Conservation (phyloP, 495 filamentous ascomycete genomes). For the Chaetomium fimeti region DNA sequence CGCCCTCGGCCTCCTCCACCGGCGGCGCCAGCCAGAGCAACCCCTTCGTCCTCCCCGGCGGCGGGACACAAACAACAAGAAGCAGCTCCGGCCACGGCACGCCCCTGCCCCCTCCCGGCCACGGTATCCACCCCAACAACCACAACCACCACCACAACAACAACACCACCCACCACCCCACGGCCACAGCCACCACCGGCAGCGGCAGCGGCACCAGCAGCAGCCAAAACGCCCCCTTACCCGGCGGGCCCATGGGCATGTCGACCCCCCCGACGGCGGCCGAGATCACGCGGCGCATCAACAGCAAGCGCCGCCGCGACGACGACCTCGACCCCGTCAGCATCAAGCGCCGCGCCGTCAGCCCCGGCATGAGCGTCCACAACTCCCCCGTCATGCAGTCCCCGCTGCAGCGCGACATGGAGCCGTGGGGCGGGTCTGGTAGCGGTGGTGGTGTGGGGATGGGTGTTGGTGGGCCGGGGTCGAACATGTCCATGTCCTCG, state of each 20-base stretch:
- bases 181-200: not conserved
- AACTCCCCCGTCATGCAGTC: slow-evolving; percentile 87
- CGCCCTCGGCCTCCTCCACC: slow-evolving; percentile 53
- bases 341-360: slow-evolving; percentile 92
- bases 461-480: not conserved
- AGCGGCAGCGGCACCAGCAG: slow-evolving; percentile 10
- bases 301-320: slow-evolving; percentile 78
- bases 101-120: slow-evolving; percentile 16
- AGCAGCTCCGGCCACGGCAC: slow-evolving; percentile 35
- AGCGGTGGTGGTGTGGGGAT: not conserved
- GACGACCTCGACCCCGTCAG: slow-evolving; percentile 87
- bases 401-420: slow-evolving; percentile 65
- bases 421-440: slow-evolving; percentile 60
- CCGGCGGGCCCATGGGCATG: not conserved
- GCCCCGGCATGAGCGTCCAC: slow-evolving; percentile 85
- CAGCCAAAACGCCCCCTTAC: slow-evolving; percentile 26
- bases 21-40: slow-evolving; percentile 27
- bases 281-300: slow-evolving; percentile 65
- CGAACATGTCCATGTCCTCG: slow-evolving; percentile 27
- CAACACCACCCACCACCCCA: slow-evolving; percentile 24
- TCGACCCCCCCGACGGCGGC: slow-evolving; percentile 50
- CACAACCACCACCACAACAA: slow-evolving; percentile 8
- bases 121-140: slow-evolving; percentile 15
- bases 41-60: slow-evolving; percentile 23
- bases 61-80: slow-evolving; percentile 23